Evolutionary conservation across 2,329 filamentous ascomycete genomes (phyloP).

Genomic region (Fragosphaeria purpurea): DNA sequence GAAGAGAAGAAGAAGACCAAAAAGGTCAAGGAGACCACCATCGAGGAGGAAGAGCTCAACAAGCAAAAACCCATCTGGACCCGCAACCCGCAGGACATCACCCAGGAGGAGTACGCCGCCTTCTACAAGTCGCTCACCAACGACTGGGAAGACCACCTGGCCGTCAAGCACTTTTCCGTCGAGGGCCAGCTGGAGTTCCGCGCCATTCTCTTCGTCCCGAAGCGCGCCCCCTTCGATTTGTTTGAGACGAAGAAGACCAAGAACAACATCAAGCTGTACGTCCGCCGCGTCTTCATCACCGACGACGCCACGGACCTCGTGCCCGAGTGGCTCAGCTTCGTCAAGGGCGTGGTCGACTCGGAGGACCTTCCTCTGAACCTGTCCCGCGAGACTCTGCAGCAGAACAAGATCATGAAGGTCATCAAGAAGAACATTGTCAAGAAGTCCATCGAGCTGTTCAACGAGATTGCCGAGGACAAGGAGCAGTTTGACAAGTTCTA

Average conservation of each 20-base stretch:
- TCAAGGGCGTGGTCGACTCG: constrained; percentile 99
- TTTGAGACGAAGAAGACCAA: constrained; percentile 99
- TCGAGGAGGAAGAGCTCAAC: constrained; percentile 99
- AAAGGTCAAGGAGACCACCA: constrained; percentile 97
- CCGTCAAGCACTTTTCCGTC: constrained; percentile 99
- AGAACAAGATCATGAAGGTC: constrained; percentile 99
- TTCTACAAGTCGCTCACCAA: constrained; percentile 99
- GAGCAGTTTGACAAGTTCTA: constrained; percentile 99
- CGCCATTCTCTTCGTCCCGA: constrained; percentile 97
- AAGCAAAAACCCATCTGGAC: constrained; percentile 99
- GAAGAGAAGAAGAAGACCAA: constrained; percentile 97
- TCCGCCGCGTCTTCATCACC: constrained; percentile 99
- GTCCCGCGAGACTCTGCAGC: constrained; percentile 98
- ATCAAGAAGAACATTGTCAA: constrained; percentile 99
- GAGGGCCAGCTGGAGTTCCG: constrained; percentile 99
- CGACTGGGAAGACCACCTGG: constrained; percentile 99
- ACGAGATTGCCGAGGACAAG: constrained; percentile 97
- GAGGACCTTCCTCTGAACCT: constrained; percentile 99
- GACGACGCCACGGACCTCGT: constrained; percentile 98
- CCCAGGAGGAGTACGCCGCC: constrained; percentile 88
- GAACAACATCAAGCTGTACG: constrained; percentile 99
- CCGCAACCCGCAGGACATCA: constrained; percentile 92
- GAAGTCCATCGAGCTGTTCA: constrained; percentile 99
- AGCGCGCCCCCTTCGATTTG: constrained; percentile 98
- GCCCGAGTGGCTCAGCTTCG: constrained; percentile 96